Evolutionary conservation across 495 filamentous ascomycete species (phyloP).

Genomic region (Tuber umbilicatum): DNA sequence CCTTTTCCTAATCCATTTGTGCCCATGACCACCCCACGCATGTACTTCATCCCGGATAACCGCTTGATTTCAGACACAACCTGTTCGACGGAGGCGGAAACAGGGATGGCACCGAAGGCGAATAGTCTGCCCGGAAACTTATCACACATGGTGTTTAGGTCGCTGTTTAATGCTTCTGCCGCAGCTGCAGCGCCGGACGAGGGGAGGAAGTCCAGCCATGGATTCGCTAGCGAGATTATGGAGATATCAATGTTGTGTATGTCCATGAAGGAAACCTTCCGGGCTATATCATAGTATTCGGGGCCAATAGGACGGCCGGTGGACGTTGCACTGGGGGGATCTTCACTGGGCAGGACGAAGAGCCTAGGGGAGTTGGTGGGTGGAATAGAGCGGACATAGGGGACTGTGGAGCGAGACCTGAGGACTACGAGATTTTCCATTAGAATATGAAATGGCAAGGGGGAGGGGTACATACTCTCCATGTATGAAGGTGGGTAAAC

Average conservation of each 20-base stretch:
- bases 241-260: slow-evolving; percentile 72
- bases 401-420: slow-evolving; percentile 64
- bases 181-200: slow-evolving; percentile 55
- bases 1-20: slow-evolving; percentile 75
- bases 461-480: slow-evolving; percentile 65
- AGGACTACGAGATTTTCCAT: slow-evolving; percentile 49
- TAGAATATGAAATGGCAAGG: slow-evolving; percentile 35
- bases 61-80: slow-evolving; percentile 61
- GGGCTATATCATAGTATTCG: slow-evolving; percentile 46
- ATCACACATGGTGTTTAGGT: slow-evolving; percentile 63
- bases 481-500: slow-evolving; percentile 85
- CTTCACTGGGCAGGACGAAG: slow-evolving; percentile 69
- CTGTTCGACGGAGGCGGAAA: slow-evolving; percentile 58
- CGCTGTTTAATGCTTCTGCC: slow-evolving; percentile 65
- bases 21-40: slow-evolving; percentile 80
- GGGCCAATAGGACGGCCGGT: slow-evolving; percentile 46
- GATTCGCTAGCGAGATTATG: slow-evolving; percentile 86
- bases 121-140: slow-evolving; percentile 57
- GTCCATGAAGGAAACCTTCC: slow-evolving; percentile 84
- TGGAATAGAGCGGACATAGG: slow-evolving; percentile 67
- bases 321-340: slow-evolving; percentile 49
- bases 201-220: slow-evolving; percentile 85
- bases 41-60: slow-evolving; percentile 55
- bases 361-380: slow-evolving; percentile 59
- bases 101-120: slow-evolving; percentile 73